Evolutionary conservation across 1,284 basidiomycete genomes (phyloP).

Genomic region (Boletus semigastroideus): DNA sequence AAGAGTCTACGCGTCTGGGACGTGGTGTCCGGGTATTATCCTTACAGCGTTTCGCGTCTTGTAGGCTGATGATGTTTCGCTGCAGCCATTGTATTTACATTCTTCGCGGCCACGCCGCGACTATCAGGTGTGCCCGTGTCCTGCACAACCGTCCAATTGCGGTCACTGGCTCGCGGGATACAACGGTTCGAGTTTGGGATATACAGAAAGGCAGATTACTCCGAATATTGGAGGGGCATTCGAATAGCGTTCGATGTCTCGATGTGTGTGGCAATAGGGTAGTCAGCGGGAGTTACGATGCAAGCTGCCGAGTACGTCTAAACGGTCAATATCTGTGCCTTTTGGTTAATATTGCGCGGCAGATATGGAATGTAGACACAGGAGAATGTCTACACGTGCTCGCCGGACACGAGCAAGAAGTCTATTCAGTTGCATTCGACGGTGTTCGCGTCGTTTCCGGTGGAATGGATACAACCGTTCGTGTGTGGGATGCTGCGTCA

Average conservation of each 20-base stretch:
- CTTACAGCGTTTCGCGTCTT: not conserved
- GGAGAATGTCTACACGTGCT: slow-evolving; percentile 86
- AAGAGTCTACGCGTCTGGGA: slow-evolving; percentile 93
- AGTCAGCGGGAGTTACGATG: slow-evolving; percentile 90
- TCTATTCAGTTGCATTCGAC: slow-evolving; percentile 94
- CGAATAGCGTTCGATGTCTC: slow-evolving; percentile 82
- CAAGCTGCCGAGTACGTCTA: slow-evolving; percentile 69
- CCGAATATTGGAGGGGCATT: slow-evolving; percentile 78
- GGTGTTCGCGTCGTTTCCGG: slow-evolving; percentile 85
- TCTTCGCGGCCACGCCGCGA: slow-evolving; percentile 85
- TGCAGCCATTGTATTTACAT: slow-evolving; percentile 75
- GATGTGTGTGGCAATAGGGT: slow-evolving; percentile 82
- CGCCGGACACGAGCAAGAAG: slow-evolving; percentile 88
- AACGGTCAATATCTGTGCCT: not conserved
- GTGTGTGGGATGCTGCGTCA: slow-evolving; percentile 81
- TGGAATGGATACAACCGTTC: slow-evolving; percentile 87
- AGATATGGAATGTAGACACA: slow-evolving; percentile 86
- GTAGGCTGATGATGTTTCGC: slow-evolving; percentile 1
- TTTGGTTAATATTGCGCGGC: slow-evolving; percentile 1
- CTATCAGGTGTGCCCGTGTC: slow-evolving; percentile 89
- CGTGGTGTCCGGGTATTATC: slow-evolving; percentile 70
- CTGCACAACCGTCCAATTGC: slow-evolving; percentile 87
- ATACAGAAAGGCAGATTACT: slow-evolving; percentile 75
- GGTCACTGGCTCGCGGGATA: slow-evolving; percentile 87
- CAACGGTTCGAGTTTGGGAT: slow-evolving; percentile 91